Percentiles rank a stretch among this genome's conserved stretches.
These are phyloP conservation scores for Phytophthora pisi DNA, from an alignment of 352 stramenopile genomes.

Conservation along the genomic window DNA sequence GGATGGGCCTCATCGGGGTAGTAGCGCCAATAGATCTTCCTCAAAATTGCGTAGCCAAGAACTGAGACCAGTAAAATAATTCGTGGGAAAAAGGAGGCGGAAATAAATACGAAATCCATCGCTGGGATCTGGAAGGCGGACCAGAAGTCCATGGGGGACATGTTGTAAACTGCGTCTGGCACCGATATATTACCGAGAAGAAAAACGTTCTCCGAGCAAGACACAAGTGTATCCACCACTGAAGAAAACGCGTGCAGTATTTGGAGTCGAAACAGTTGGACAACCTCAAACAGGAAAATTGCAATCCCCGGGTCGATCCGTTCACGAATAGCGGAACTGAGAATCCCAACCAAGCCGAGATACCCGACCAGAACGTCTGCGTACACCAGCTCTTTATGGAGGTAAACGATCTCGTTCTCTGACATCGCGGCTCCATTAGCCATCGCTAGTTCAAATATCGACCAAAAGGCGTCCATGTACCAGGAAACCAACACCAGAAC, in stretches of 20 bases:
- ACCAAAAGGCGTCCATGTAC: slow-evolving; percentile 39
- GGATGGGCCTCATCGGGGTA: slow-evolving; percentile 15
- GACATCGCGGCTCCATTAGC: slow-evolving; percentile 15
- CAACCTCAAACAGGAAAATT: slow-evolving; percentile 10
- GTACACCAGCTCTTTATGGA: slow-evolving; percentile 34
- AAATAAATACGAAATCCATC: slow-evolving; percentile 12
- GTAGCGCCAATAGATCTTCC: slow-evolving; percentile 19
- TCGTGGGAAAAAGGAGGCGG: slow-evolving; percentile 17
- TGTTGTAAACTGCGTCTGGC: not conserved
- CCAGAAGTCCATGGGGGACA: slow-evolving; percentile 18
- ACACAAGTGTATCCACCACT: not conserved
- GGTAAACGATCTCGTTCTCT: slow-evolving; percentile 6
- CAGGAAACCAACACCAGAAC: slow-evolving; percentile 33
- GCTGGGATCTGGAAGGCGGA: slow-evolving; percentile 21
- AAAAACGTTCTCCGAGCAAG: not conserved
- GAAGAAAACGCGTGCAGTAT: not conserved
- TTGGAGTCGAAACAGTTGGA: not conserved
- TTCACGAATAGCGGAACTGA: slow-evolving; percentile 23
- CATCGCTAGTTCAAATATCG: slow-evolving; percentile 35
- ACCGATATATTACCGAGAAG: not conserved
- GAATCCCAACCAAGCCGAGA: slow-evolving; percentile 14
- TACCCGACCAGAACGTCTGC: slow-evolving; percentile 37
- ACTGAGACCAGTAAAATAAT: slow-evolving; percentile 15
- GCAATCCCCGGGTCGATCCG: slow-evolving; percentile 25
- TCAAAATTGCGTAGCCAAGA: slow-evolving; percentile 8